Percentiles rank a stretch among this genome's conserved stretches.
Evolutionary conservation across 129 eudicot genomes (phyloP).

Genomic region (Ambrosia artemisiifolia): DNA sequence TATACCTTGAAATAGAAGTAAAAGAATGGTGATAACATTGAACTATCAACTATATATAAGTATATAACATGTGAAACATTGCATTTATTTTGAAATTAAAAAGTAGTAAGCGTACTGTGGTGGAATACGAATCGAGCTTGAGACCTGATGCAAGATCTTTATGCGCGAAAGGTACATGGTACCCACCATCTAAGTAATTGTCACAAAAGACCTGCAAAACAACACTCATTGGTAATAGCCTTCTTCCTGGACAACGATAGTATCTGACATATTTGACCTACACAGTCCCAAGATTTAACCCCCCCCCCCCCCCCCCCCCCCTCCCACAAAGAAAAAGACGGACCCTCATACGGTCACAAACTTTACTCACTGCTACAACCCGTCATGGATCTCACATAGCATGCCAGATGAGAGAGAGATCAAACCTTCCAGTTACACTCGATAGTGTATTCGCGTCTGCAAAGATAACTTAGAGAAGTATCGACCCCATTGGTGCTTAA

Average conservation of each 20-base stretch:
- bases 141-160: constrained; percentile 92
- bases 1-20: constrained; percentile 36
- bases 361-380: neutral
- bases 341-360: too few relatives aligned
- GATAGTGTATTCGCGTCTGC: constrained; percentile 78
- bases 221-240: neutral
- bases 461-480: constrained; percentile 57
- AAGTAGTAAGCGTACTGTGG: constrained; percentile 46
- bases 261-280: neutral
- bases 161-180: constrained; percentile 95
- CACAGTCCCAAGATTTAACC: too few relatives aligned
- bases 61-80: neutral
- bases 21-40: neutral
- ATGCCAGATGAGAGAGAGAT: neutral
- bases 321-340: too few relatives aligned
- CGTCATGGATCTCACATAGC: neutral
- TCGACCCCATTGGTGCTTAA: constrained; percentile 63
- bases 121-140: constrained; percentile 76
- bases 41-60: neutral
- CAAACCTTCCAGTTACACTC: constrained; percentile 98
- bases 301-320: too few relatives aligned
- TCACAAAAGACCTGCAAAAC: constrained; percentile 87
- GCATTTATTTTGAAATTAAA: neutral
- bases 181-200: constrained; percentile 95
- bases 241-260: neutral